Conservation (phyloP, 495 filamentous ascomycete genomes). For the Penicillium flavigenum region DNA sequence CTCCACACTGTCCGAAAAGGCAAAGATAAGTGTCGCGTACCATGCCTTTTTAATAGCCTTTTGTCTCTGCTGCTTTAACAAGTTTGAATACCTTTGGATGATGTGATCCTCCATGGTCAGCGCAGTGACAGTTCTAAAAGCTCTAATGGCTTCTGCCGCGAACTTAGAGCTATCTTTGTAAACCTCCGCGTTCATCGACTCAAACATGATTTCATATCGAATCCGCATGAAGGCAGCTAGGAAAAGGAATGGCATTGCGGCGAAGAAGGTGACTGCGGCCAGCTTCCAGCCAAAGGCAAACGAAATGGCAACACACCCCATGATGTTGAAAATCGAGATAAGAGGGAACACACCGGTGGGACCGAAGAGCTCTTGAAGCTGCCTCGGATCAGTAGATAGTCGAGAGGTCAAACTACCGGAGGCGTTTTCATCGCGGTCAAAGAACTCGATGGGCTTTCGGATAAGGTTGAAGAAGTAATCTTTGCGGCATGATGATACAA, state of each 20-base stretch:
- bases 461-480: constrained; percentile 63
- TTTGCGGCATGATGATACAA: constrained; percentile 44
- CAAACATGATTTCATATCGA: constrained; percentile 49
- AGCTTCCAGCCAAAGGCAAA: constrained; percentile 65
- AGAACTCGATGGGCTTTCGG: constrained; percentile 55
- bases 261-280: constrained; percentile 55
- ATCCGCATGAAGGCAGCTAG: constrained; percentile 56
- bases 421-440: constrained; percentile 51
- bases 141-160: constrained; percentile 56
- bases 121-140: constrained; percentile 58
- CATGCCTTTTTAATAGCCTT: constrained; percentile 54
- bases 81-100: constrained; percentile 43
- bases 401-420: constrained; percentile 50
- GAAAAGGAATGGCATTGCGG: constrained; percentile 54
- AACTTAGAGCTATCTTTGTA: constrained; percentile 55
- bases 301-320: constrained; percentile 54
- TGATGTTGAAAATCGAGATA: constrained; percentile 48
- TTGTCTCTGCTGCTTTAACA: constrained; percentile 52
- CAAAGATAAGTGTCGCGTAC: constrained; percentile 39
- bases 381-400: constrained; percentile 58
- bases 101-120: constrained; percentile 53
- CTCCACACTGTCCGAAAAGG: constrained; percentile 42
- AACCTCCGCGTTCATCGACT: constrained; percentile 55
- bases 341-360: constrained; percentile 31
- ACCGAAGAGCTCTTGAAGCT: constrained; percentile 62